Evolutionary conservation across 371 early-diverging fungal genomes (phyloP).

Genomic region (Mortierella sp.): DNA sequence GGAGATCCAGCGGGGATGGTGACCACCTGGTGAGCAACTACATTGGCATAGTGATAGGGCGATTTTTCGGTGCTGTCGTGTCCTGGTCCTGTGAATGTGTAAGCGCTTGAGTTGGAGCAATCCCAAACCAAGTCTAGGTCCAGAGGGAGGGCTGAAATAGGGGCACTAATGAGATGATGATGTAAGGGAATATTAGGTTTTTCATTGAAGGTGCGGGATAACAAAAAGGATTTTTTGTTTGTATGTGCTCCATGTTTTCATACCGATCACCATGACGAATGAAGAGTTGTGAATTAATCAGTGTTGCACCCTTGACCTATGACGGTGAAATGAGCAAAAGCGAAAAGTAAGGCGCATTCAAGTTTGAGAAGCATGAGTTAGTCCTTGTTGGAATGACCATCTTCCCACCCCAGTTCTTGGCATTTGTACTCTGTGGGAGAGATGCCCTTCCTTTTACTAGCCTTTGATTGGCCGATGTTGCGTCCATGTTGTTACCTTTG

Average conservation of each 20-base stretch:
- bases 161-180: slow-evolving; percentile 13
- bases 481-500: slow-evolving; percentile 34
- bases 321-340: background rate
- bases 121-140: slow-evolving; percentile 54
- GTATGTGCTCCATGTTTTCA: background rate
- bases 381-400: background rate
- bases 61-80: slow-evolving; percentile 24
- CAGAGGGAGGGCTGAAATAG: slow-evolving; percentile 29
- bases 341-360: background rate
- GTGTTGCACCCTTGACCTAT: slow-evolving; percentile 43
- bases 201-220: background rate
- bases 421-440: background rate
- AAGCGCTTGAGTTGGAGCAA: slow-evolving; percentile 39
- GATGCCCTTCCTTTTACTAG: background rate
- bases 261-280: slow-evolving; percentile 61
- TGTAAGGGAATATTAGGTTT: background rate
- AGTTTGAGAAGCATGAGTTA: background rate
- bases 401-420: background rate
- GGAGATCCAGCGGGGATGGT: slow-evolving; percentile 40
- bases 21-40: slow-evolving; percentile 40
- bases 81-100: slow-evolving; percentile 44
- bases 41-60: slow-evolving; percentile 38
- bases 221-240: background rate
- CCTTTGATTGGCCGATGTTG: background rate
- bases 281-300: slow-evolving; percentile 53